phyloP scores from a whole-genome alignment of 257 asterid genomes.

The Solanum pimpinellifolium region DNA sequence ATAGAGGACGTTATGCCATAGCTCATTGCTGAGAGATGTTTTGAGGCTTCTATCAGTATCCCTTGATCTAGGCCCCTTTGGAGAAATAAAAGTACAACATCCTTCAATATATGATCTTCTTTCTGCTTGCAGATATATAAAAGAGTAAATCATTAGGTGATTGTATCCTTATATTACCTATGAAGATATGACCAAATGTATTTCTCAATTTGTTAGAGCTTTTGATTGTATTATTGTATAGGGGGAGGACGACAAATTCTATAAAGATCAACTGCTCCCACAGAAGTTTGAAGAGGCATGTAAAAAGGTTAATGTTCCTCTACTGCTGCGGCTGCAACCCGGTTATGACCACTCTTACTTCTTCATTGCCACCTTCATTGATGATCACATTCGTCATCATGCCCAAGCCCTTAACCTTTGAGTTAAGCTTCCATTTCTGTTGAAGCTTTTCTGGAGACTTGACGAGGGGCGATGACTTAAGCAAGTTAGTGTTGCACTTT shows the following conservation, averaged over 20 bases:
- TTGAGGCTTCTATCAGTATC: neutral
- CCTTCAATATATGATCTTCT: neutral
- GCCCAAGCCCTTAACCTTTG: slow-evolving; percentile 73
- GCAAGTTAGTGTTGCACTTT: neutral
- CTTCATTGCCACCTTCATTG: slow-evolving; percentile 73
- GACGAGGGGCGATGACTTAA: neutral
- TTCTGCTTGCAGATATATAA: neutral
- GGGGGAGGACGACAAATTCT: slow-evolving; percentile 82
- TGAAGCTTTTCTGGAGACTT: neutral
- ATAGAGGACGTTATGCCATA: neutral
- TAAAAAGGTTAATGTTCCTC: slow-evolving; percentile 43
- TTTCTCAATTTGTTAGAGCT: neutral
- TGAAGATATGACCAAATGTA: neutral
- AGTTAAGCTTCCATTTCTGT: neutral
- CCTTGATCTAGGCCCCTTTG: neutral
- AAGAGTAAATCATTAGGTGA: neutral
- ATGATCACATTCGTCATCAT: slow-evolving; percentile 84
- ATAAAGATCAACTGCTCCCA: slow-evolving; percentile 59
- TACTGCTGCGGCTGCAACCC: slow-evolving; percentile 61
- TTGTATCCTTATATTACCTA: neutral
- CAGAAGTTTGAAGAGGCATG: slow-evolving; percentile 79
- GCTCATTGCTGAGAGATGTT: neutral
- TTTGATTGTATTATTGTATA: slow-evolving; percentile 8
- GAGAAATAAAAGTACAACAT: neutral
- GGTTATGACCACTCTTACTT: slow-evolving; percentile 94